Evolutionary conservation across 257 asterid species (phyloP).

Genomic region (Oldenlandia corymbosa): DNA sequence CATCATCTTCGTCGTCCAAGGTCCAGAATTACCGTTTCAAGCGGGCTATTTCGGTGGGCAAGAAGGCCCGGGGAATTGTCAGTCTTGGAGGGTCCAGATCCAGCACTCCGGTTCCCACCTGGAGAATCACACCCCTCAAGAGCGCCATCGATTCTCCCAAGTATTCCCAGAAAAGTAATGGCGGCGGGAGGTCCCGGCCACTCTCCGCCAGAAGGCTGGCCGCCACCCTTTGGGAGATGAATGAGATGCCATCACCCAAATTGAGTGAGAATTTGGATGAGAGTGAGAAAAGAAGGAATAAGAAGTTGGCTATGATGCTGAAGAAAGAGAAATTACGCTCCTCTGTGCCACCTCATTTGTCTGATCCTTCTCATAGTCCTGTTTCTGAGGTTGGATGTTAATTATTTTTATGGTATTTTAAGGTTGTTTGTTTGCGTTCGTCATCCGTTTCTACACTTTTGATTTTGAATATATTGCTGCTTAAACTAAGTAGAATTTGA

Average conservation of each 20-base stretch:
- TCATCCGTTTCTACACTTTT: not conserved
- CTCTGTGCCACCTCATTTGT: conserved; percentile 59
- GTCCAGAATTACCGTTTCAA: conserved; percentile 54
- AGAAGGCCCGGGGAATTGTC: conserved; percentile 61
- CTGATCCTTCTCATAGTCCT: conserved; percentile 86
- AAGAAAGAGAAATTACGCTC: conserved; percentile 43
- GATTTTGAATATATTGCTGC: not conserved
- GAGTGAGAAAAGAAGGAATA: conserved; percentile 24
- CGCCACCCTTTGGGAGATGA: conserved; percentile 92
- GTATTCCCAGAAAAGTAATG: conserved; percentile 37
- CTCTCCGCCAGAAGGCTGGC: conserved; percentile 86
- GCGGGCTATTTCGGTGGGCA: conserved; percentile 76
- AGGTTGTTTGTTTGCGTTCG: not conserved
- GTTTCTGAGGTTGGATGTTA: conserved; percentile 48
- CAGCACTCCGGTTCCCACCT: conserved; percentile 80
- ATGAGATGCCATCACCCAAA: conserved; percentile 67
- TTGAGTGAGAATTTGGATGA: conserved; percentile 38
- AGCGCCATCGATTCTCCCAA: conserved; percentile 53
- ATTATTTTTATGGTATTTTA: not conserved
- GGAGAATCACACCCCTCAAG: conserved; percentile 62
- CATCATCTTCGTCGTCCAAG: conserved; percentile 80
- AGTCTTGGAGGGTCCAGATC: conserved; percentile 71
- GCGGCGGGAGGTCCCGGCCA: conserved; percentile 61
- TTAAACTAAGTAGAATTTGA: not conserved
- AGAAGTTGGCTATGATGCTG: conserved; percentile 30